Evolutionary conservation across 2,329 filamentous ascomycete genomes (phyloP), one percentile per base, ranked within the genome.

Genomic region (Penicillium italicum): DNA sequence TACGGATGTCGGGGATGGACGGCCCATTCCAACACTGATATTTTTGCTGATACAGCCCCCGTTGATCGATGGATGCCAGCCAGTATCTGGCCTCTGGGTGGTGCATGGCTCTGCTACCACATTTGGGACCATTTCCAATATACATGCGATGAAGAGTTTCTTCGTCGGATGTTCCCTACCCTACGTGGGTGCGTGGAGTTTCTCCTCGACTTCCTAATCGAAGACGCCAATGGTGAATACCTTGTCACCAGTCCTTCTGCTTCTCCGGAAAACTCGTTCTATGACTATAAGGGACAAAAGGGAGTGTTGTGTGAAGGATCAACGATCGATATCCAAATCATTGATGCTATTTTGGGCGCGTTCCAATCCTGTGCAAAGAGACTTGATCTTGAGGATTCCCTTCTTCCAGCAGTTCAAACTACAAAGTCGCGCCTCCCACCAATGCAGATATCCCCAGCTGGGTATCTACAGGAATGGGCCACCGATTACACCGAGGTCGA

Each of bases 81-180:
- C 11, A 62, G 66, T 40, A 68, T 68, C 40, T 73, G 70, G 28
- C 78, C 76, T 0, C 68, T 80, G 62, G 73, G 79, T 0, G 77
- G 79, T 1, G 80, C 81, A 1, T 86, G 83, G 83, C 79, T 85
- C 73, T 83, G 83, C 76, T 79, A 82, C 56, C 81, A 85, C 58
- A 79, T 85, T 1, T 81, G 77, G 69, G 82, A 85, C 55, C 76
- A 81, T 61, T 85, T 77, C 65, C 77, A 80, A 33, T 85, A 84
- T 61, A 79, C 76, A 2, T 53, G 63, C 8, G 57, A 70, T 38
- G 48, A 48, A 6, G 26, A 12, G 1, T 66, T 67, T 9, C 56
- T 71, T 5, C 40, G 34, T 2, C 55, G 55, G 1, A 66, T 66
- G 60, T 66, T 68, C 16, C 60, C 62, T 1, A 56, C 66, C 18